Conservation (phyloP, 371 early-diverging fungal species). For the Mucor saturninus region DNA sequence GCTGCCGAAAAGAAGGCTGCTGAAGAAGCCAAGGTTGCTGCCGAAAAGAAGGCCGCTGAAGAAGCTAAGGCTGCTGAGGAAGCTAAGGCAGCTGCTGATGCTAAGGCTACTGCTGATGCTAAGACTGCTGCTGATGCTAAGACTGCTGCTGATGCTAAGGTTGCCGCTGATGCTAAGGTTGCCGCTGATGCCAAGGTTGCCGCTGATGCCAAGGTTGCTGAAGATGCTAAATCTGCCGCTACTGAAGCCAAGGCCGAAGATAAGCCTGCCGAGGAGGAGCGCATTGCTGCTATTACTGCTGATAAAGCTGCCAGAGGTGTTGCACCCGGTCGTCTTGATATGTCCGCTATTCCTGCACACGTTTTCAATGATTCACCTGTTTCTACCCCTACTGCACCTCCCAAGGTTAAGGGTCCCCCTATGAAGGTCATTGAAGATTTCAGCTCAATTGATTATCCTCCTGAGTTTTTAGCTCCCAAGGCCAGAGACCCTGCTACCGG, state of each 20-base stretch:
- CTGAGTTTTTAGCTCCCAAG: constrained; percentile 46
- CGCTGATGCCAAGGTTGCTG: constrained; percentile 22
- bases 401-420: constrained; percentile 34
- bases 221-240: constrained; percentile 18
- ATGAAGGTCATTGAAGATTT: constrained; percentile 42
- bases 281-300: constrained; percentile 42
- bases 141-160: constrained; percentile 25
- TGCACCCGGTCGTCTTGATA: constrained; percentile 40
- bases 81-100: constrained; percentile 24
- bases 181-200: constrained; percentile 34
- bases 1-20: constrained; percentile 14
- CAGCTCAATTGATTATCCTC: constrained; percentile 46
- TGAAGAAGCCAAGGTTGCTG: constrained; percentile 20
- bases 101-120: constrained; percentile 21
- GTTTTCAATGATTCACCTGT: constrained; percentile 26
- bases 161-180: constrained; percentile 23
- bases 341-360: constrained; percentile 37
- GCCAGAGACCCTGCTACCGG: constrained; percentile 48
- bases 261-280: constrained; percentile 29
- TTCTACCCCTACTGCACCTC: constrained; percentile 22
- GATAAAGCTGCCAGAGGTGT: constrained; percentile 39
- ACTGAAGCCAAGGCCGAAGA: constrained; percentile 20
- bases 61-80: constrained; percentile 21
- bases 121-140: constrained; percentile 12
- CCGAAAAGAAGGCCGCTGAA: constrained; percentile 21